Conservation (phyloP, 139 green algal species). For the Monoraphidium neglectum region DNA sequence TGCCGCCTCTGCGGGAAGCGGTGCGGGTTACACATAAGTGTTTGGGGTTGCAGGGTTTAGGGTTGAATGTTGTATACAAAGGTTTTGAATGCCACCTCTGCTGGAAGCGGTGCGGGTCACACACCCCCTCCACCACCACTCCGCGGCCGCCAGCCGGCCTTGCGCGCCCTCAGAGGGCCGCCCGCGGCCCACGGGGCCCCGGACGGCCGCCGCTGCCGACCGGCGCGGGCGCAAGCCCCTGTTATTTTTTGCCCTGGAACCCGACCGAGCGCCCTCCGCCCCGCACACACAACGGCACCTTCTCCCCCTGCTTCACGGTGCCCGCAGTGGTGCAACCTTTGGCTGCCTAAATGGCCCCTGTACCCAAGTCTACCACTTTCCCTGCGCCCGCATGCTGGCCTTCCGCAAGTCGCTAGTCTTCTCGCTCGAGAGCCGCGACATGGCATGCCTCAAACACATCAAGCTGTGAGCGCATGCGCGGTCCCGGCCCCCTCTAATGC, state of each 20-base stretch:
- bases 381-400: conserved; percentile 20
- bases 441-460: conserved; percentile 20
- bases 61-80: neutral
- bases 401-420: conserved; percentile 11
- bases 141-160: too few species aligned
- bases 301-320: neutral
- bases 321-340: conserved; percentile 16
- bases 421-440: neutral
- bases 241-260: neutral
- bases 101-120: conserved; percentile 7
- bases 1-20: conserved; percentile 26
- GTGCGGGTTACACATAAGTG: neutral
- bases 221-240: too few species aligned
- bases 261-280: neutral
- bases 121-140: too few species aligned
- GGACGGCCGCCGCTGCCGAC: too few species aligned
- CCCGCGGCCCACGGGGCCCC: too few species aligned
- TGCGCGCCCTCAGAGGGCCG: too few species aligned
- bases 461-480: conserved; percentile 4
- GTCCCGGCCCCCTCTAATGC: neutral
- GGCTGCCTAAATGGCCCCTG: conserved; percentile 30
- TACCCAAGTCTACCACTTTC: conserved; percentile 29
- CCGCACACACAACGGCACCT: neutral
- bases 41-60: neutral
- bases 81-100: conserved; percentile 7